A percentile compares a stretch with the other conserved stretches of the same genome.
These are phyloP conservation scores for Parmelia sp. DNA, from an alignment of 495 filamentous ascomycete genomes.

Conservation along the genomic window DNA sequence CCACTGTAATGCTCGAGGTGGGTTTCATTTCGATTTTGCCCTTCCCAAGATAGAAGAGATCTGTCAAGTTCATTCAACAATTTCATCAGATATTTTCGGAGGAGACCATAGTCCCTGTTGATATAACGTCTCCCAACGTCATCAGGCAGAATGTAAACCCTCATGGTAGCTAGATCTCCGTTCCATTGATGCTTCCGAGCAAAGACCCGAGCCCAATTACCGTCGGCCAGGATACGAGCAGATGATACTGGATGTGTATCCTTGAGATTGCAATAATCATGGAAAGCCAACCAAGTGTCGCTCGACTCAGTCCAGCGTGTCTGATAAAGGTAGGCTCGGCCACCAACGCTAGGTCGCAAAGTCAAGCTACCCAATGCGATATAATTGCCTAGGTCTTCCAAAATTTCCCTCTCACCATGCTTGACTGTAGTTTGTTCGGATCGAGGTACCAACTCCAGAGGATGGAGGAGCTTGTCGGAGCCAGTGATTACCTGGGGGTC, in stretches of 20 bases:
- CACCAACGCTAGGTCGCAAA: not conserved
- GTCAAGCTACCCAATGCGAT: slow-evolving; percentile 1
- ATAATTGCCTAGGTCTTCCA: slow-evolving; percentile 2
- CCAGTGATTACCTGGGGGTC: not conserved
- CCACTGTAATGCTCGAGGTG: slow-evolving; percentile 12
- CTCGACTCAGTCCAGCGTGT: slow-evolving; percentile 13
- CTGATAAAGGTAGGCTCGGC: not conserved
- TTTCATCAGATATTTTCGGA: slow-evolving; percentile 41
- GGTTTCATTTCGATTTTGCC: slow-evolving; percentile 25
- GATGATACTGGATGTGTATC: slow-evolving; percentile 5
- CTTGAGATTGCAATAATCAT: slow-evolving; percentile 6
- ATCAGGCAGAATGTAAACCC: slow-evolving; percentile 62
- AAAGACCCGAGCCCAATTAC: slow-evolving; percentile 18
- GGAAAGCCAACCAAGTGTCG: slow-evolving; percentile 13
- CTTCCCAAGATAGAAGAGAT: slow-evolving; percentile 51
- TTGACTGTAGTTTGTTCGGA: not conserved
- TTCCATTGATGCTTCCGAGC: slow-evolving; percentile 14
- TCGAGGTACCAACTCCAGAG: not conserved
- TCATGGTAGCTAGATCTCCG: slow-evolving; percentile 34
- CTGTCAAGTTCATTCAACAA: slow-evolving; percentile 54
- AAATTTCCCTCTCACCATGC: not conserved
- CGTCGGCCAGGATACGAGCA: slow-evolving; percentile 7
- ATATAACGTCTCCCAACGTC: slow-evolving; percentile 51
- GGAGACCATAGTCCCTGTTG: slow-evolving; percentile 35
- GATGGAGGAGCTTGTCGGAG: not conserved